Conservation (phyloP, 768 basidiomycete species). For the Lactifluus hygrophoroides region DNA sequence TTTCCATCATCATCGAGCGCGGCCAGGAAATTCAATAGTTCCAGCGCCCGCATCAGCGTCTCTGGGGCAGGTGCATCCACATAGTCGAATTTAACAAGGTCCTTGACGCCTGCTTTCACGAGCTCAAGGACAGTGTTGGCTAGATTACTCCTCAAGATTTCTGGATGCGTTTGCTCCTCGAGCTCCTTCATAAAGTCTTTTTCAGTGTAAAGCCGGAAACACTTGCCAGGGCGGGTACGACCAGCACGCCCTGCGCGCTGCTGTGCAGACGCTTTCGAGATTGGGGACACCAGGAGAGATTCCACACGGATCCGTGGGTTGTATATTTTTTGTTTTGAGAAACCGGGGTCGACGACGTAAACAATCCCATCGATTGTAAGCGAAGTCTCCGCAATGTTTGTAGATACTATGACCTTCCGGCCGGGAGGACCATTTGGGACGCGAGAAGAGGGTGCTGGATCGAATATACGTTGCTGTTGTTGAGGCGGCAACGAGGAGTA, state of each 20-base stretch:
- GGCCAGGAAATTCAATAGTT: slow-evolving; percentile 84
- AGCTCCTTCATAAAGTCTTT: slow-evolving; percentile 94
- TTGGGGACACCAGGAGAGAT: slow-evolving; percentile 85
- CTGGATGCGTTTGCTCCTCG: slow-evolving; percentile 95
- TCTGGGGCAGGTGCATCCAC: slow-evolving; percentile 93
- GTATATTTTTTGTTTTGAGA: slow-evolving; percentile 97
- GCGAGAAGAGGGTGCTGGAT: slow-evolving; percentile 64
- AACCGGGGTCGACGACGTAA: slow-evolving; percentile 97
- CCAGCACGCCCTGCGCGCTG: slow-evolving; percentile 96
- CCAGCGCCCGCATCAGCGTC: slow-evolving; percentile 93
- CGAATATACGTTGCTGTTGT: slow-evolving; percentile 96
- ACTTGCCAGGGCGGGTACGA: slow-evolving; percentile 92
- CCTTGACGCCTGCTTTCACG: slow-evolving; percentile 92
- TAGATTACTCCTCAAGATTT: slow-evolving; percentile 89
- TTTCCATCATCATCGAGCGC: slow-evolving; percentile 94
- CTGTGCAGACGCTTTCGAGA: slow-evolving; percentile 94
- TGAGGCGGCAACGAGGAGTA: slow-evolving; percentile 92
- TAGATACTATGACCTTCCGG: slow-evolving; percentile 89
- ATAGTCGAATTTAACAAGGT: slow-evolving; percentile 82
- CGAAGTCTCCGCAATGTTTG: slow-evolving; percentile 97
- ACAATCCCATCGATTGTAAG: slow-evolving; percentile 98
- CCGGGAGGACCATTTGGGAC: slow-evolving; percentile 67
- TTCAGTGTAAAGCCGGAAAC: slow-evolving; percentile 94
- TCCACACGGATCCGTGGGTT: slow-evolving; percentile 97
- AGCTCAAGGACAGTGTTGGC: slow-evolving; percentile 90